Evolutionary conservation across 1,139 yeast genomes (phyloP), one percentile per base, ranked within the genome.

Genomic region (Trichomonascaceae sp.): DNA sequence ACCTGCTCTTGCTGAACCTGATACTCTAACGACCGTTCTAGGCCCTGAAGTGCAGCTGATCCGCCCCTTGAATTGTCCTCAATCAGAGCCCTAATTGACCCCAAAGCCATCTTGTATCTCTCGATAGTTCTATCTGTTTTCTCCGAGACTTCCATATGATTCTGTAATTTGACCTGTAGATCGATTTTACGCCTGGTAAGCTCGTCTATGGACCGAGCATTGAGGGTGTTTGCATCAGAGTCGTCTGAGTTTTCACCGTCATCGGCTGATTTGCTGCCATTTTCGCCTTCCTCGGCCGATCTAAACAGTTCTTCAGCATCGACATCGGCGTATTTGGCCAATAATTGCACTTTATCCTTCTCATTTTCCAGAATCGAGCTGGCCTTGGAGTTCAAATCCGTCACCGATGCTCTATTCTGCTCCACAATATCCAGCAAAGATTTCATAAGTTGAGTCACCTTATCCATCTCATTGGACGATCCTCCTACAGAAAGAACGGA

Each of bases 141-240:
- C 8, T 53, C 48, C 19, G 63, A 66, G 13, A 61, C 55, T 36
- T 61, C 63, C 50, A 62, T 60, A 5, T 63, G 58, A 22, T 61
- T 58, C 49, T 66, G 69, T 13, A 66, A 57, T 48, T 63, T 62
- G 27, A 63, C 54, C 43, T 60, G 61, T 9, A 66, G 58, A 38
- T 57, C 54, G 24, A 66, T 55, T 49, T 66, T 66, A 32, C 61
- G 61, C 10, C 55, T 45, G 9, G 55, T 47, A 8, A 56, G 53
- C 43, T 52, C 55, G 32, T 55, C 56, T 22, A 43, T 47, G 4
- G 45, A 46, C 24, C 48, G 49, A 3, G 53, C 57, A 44, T 54
- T 51, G 10, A 54, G 13, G 6, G 54, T 54, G 4, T 47, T 52
- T 10, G 38, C 50, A 30, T 54, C 59, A 17, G 45, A 36, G 18